Percentiles rank a stretch among this genome's conserved stretches.
Conservation (phyloP, 106 monocot species). For the Allium fistulosum region DNA sequence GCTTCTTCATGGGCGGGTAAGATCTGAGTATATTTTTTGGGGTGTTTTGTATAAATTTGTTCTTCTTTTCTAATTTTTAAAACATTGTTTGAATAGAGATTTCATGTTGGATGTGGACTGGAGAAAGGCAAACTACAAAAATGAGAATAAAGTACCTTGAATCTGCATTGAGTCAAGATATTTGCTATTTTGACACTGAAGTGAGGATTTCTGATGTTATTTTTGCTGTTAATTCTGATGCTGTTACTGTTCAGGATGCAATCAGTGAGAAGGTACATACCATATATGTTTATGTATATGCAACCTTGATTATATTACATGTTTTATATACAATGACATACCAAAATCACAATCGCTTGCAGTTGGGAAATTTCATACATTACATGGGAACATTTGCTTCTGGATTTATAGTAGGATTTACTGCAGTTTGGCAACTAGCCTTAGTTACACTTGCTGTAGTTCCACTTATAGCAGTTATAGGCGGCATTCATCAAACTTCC, state of each 20-base stretch:
- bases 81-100: slow-evolving; percentile 46
- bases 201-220: slow-evolving; percentile 85
- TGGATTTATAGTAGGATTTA: slow-evolving; percentile 86
- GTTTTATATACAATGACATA: too few relatives aligned
- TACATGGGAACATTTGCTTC: slow-evolving; percentile 84
- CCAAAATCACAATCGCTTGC: background rate
- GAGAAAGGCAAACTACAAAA: slow-evolving; percentile 82
- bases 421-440: slow-evolving; percentile 83
- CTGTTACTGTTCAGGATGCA: slow-evolving; percentile 85
- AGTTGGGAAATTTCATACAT: slow-evolving; percentile 77
- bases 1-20: slow-evolving; percentile 75
- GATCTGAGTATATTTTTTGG: background rate
- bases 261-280: slow-evolving; percentile 74
- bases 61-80: background rate
- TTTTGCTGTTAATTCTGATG: slow-evolving; percentile 85
- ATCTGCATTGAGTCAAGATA: slow-evolving; percentile 75
- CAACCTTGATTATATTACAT: too few relatives aligned
- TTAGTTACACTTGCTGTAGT: slow-evolving; percentile 81
- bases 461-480: slow-evolving; percentile 78
- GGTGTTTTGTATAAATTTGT: background rate
- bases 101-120: slow-evolving; percentile 99
- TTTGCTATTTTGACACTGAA: slow-evolving; percentile 87
- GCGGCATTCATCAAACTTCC: slow-evolving; percentile 55
- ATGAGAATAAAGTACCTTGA: slow-evolving; percentile 87
- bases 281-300: background rate